Evolutionary conservation across 2,329 filamentous ascomycete species (phyloP).

Genomic region (Cadophora sp.): DNA sequence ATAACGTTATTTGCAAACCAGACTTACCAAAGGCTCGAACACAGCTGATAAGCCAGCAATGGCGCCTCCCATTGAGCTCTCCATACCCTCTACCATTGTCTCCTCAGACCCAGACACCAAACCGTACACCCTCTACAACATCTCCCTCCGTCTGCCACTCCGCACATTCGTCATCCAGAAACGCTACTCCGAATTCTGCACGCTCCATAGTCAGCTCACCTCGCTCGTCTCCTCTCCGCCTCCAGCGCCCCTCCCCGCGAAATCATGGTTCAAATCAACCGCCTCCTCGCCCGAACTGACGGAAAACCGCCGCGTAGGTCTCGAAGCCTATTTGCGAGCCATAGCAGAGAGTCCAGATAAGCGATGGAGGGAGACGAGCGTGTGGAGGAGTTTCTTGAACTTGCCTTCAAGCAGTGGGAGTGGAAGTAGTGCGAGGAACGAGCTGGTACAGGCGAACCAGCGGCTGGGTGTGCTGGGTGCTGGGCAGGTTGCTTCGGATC

Average conservation of each 20-base stretch:
- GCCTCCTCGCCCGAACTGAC: slow-evolving; percentile 72
- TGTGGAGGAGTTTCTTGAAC: slow-evolving; percentile 77
- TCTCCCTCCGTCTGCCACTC: slow-evolving; percentile 77
- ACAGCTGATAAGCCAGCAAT: slow-evolving; percentile 47
- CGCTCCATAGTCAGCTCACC: slow-evolving; percentile 68
- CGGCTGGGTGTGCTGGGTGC: slow-evolving; percentile 29
- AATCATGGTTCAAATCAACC: slow-evolving; percentile 80
- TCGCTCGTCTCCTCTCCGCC: slow-evolving; percentile 67
- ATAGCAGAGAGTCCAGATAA: slow-evolving; percentile 78
- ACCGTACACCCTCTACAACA: slow-evolving; percentile 78
- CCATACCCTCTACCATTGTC: slow-evolving; percentile 31
- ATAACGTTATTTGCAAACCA: not conserved
- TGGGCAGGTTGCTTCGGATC: slow-evolving; percentile 40
- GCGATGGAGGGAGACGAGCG: slow-evolving; percentile 75
- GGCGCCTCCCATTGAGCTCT: slow-evolving; percentile 71
- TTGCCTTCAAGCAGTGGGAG: slow-evolving; percentile 58
- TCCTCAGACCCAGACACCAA: slow-evolving; percentile 50
- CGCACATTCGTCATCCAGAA: slow-evolving; percentile 79
- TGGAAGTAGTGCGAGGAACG: slow-evolving; percentile 40
- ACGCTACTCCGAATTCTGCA: slow-evolving; percentile 80
- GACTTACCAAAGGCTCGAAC: not conserved
- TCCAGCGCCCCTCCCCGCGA: slow-evolving; percentile 71
- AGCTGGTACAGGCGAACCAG: slow-evolving; percentile 40
- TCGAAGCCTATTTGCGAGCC: slow-evolving; percentile 75
- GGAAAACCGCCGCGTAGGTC: slow-evolving; percentile 69